Conservation (phyloP, 2,329 filamentous ascomycete genomes). For the Rhexocercosporidium sp. region DNA sequence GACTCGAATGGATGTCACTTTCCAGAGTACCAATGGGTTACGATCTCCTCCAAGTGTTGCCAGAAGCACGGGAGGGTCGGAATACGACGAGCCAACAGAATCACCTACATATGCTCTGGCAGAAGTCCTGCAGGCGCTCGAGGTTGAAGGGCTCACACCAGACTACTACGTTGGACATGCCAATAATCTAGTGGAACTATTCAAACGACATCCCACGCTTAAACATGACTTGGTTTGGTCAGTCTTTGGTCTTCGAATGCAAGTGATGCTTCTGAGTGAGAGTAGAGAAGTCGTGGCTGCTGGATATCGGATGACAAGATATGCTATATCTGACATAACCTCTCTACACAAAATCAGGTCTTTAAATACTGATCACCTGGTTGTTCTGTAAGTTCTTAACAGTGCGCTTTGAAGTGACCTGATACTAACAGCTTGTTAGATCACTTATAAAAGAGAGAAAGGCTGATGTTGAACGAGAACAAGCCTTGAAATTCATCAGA, state of each 20-base stretch:
- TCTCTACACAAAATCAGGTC: slow-evolving; percentile 88
- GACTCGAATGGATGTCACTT: slow-evolving; percentile 53
- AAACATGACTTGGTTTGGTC: slow-evolving; percentile 98
- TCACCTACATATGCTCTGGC: slow-evolving; percentile 91
- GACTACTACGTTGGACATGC: slow-evolving; percentile 96
- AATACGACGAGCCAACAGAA: slow-evolving; percentile 73
- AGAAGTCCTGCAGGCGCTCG: slow-evolving; percentile 88
- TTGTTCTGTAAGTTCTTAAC: slow-evolving; percentile 65
- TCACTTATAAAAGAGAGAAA: slow-evolving; percentile 96
- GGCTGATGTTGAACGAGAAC: slow-evolving; percentile 94
- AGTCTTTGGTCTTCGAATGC: slow-evolving; percentile 90
- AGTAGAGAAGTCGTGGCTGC: slow-evolving; percentile 95
- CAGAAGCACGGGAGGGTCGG: slow-evolving; percentile 61
- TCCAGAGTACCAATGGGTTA: slow-evolving; percentile 51
- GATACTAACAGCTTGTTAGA: slow-evolving; percentile 44
- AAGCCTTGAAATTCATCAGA: slow-evolving; percentile 94
- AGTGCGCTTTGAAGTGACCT: not conserved
- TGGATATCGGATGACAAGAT: slow-evolving; percentile 90
- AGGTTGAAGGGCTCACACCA: slow-evolving; percentile 83
- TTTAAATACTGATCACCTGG: slow-evolving; percentile 89
- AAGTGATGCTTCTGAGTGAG: slow-evolving; percentile 94
- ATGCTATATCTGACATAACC: slow-evolving; percentile 89
- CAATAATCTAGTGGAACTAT: slow-evolving; percentile 93
- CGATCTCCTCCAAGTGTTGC: slow-evolving; percentile 64
- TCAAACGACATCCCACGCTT: slow-evolving; percentile 88